Evolutionary conservation across 768 basidiomycete species (phyloP), one percentile per base, ranked within the genome.

Genomic region (Russula sp.): DNA sequence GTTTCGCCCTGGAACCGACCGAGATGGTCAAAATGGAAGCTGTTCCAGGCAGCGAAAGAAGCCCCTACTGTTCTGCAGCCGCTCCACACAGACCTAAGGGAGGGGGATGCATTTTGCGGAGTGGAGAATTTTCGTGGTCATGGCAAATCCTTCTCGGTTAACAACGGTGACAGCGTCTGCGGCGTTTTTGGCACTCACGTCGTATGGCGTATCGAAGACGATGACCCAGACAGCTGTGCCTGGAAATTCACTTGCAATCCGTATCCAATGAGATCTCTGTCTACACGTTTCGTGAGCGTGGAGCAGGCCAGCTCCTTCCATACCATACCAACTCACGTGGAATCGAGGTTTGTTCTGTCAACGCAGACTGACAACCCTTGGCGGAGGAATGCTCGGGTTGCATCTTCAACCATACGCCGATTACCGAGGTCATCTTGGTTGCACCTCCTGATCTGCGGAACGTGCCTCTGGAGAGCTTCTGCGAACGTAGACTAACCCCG

Each of bases 381-480:
- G 49, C 68, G 65, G 53, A 91, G 77, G 55, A 91, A 76, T 25
- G 73, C 65, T 60, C 83, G 73, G 6, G 83, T 85, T 41, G 84
- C 72, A 9, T 73, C 70, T 70, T 91, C 90, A 0, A 91, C 90
- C n/a, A 67, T 72, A 13, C 78, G 78, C 66, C 90, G 79, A 67
- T 78, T 76, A 18, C 88, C 90, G 46, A 93, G 78, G 57, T 90
- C 86, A 68, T 93, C 90, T 72, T 92, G 89, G 74, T 84, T 90
- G 71, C 88, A 91, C 66, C 88, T 79, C 47, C 76, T 75, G 70
- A 90, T 87, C 45, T 73, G 73, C 9, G 89, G 86, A 60, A 79
- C 80, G 66, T 85, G 73, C 5, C 70, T 43, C 68, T 90, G 76
- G 5, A 92, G 78, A n/a, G 85, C 83, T 65, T 83, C 72, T 51